Evolutionary conservation across 768 basidiomycete species (phyloP).

Genomic region (Leucosporidium creatinivorum): DNA sequence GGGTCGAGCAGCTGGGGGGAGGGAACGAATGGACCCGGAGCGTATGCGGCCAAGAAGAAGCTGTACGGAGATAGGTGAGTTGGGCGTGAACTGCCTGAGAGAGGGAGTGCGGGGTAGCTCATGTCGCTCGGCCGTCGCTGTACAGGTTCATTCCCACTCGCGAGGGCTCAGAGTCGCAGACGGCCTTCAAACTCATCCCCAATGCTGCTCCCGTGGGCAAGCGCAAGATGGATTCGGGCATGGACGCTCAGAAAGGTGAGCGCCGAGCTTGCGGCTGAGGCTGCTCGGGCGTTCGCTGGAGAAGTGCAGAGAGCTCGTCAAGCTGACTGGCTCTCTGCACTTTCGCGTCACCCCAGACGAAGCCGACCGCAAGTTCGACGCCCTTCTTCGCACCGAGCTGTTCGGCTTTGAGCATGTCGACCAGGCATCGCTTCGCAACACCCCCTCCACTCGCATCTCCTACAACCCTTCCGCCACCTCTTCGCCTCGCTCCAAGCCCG

Average conservation of each 20-base stretch:
- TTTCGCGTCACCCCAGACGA: constrained; percentile 43
- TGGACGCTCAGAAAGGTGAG: constrained; percentile 64
- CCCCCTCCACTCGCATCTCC: constrained; percentile 14
- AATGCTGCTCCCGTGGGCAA: constrained; percentile 42
- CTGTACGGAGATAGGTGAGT: constrained; percentile 44
- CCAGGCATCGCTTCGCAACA: constrained; percentile 27
- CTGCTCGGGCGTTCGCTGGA: too few relatives aligned
- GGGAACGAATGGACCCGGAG: background rate
- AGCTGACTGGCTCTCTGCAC: background rate
- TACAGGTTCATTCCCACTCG: constrained; percentile 58
- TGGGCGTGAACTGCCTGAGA: too few relatives aligned
- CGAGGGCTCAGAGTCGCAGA: constrained; percentile 56
- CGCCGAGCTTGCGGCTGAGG: constrained; percentile 15
- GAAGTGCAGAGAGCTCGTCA: too few relatives aligned
- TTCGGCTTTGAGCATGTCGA: constrained; percentile 39
- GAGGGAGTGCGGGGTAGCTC: too few relatives aligned
- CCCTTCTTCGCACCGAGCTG: constrained; percentile 46
- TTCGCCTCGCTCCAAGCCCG: too few relatives aligned
- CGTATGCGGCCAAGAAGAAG: constrained; percentile 34
- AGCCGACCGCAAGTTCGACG: constrained; percentile 46
- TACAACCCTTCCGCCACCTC: constrained; percentile 31
- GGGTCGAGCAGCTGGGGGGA: too few relatives aligned
- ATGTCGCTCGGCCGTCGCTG: too few relatives aligned
- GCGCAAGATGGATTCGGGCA: constrained; percentile 56
- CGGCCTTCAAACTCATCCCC: constrained; percentile 57